phyloP scores from a whole-genome alignment of 352 stramenopile genomes.

The Phytophthora lateralis region DNA sequence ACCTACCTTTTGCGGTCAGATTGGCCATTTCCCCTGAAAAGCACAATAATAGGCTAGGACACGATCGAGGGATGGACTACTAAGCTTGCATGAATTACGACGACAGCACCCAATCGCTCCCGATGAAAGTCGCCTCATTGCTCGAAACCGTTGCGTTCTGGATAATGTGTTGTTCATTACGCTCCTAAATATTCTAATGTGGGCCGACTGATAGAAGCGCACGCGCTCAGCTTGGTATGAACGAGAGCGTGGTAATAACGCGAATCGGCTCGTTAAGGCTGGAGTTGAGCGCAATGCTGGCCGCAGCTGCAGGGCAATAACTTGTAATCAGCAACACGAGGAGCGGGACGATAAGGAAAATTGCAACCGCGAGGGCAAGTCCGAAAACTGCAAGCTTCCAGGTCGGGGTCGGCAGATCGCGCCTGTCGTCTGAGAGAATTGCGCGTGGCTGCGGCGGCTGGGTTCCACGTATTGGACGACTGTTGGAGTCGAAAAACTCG shows the following conservation, averaged over 20 bases:
- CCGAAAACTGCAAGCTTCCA: constrained; percentile 18
- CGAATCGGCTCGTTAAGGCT: constrained; percentile 48
- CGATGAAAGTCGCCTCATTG: no score
- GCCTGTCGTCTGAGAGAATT: constrained; percentile 23
- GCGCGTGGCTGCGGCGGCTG: constrained; percentile 17
- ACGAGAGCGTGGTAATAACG: constrained; percentile 24
- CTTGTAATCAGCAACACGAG: constrained; percentile 29
- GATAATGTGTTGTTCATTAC: no score
- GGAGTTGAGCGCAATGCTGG: constrained; percentile 46
- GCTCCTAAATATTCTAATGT: background rate
- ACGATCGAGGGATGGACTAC: no score
- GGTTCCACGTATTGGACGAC: constrained; percentile 29
- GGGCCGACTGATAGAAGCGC: background rate
- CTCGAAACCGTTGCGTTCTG: no score
- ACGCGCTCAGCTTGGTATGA: constrained; percentile 2
- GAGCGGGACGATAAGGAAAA: constrained; percentile 21
- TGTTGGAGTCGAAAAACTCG: constrained; percentile 33
- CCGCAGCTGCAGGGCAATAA: constrained; percentile 29
- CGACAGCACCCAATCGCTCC: no score
- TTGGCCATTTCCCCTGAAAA: no score
- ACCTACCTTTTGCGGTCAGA: no score
- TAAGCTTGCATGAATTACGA: no score
- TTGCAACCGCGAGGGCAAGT: background rate
- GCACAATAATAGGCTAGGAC: no score
- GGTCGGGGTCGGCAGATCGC: constrained; percentile 14